Evolutionary conservation across 2,329 filamentous ascomycete species (phyloP), one percentile per base, ranked within the genome.

Genomic region (Daldinia sp.): DNA sequence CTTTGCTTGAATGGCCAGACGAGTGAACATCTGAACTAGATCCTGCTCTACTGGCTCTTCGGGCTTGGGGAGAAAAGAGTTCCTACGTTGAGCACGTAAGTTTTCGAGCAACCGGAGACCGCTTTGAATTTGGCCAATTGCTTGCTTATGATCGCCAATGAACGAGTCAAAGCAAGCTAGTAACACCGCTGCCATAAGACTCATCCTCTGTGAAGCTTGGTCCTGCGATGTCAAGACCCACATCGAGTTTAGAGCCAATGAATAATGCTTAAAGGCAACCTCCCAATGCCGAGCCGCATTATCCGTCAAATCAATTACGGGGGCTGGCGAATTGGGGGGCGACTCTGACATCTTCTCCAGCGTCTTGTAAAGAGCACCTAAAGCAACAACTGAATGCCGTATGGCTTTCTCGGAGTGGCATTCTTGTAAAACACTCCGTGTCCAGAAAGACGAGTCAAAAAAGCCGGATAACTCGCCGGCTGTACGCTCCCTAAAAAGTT

Each of bases 161-260:
- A 89, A 89, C 1, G 86, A 88, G 73, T 90, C 87, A 64, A 90
- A 90, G 73, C 86, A 89, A n/a, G 86, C 85, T 49, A 90, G 80
- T 34, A 90, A 77, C 32, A 90, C 85, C 53, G 82, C 88, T 13
- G 86, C 83, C 81, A 90, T 89, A n/a, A 90, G 79, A 49, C 81
- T 82, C 10, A 80, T 85, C 68, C 82, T 81, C 73, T 83, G 81
- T 13, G 81, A 82, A 50, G 73, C 75, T 35, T 78, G 75, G 41
- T 82, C 80, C 47, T 80, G 77, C 10, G 77, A 77, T 11, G 77
- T 75, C 3, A 81, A 77, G 45, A 76, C 76, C 54, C 83, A 73
- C 45, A 88, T 79, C 17, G 83, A 79, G 4, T 81, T 81, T 61
- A 84, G 78, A 0, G 87, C 85, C 56, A 83, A 80, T 1, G 83